Percentiles rank a stretch among this genome's conserved stretches.
Evolutionary conservation across 176 grass and related monocot species (phyloP).

Genomic region (Eleusine coracana): DNA sequence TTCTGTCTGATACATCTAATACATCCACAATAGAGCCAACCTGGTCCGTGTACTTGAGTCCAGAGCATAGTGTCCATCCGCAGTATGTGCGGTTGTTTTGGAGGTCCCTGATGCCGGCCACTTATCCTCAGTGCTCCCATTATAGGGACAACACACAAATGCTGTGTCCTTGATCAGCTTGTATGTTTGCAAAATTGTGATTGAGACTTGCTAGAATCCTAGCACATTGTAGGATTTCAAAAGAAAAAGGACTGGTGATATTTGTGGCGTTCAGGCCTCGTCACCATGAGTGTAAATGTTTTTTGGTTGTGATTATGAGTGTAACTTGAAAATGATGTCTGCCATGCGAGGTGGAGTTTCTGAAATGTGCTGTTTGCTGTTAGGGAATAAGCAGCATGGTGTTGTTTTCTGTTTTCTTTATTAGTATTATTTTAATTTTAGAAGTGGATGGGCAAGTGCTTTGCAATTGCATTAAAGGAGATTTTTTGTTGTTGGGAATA

Average conservation of each 20-base stretch:
- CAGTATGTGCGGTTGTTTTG: slow-evolving; percentile 34
- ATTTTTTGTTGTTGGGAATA: slow-evolving; percentile 16
- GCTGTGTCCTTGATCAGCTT: slow-evolving; percentile 26
- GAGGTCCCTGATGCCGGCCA: slow-evolving; percentile 45
- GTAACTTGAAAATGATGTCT: slow-evolving; percentile 34
- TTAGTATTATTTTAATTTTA: too few species aligned
- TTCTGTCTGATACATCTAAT: slow-evolving; percentile 30
- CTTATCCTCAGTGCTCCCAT: slow-evolving; percentile 30
- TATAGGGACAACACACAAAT: slow-evolving; percentile 32
- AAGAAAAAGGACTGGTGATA: slow-evolving; percentile 27
- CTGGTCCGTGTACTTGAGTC: slow-evolving; percentile 27
- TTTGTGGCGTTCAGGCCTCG: slow-evolving; percentile 24
- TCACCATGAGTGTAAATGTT: slow-evolving; percentile 28
- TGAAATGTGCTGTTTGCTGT: neutral
- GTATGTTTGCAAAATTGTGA: slow-evolving; percentile 44
- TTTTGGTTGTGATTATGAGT: slow-evolving; percentile 37
- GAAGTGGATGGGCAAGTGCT: too few species aligned
- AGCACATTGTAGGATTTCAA: slow-evolving; percentile 46
- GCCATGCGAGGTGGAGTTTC: slow-evolving; percentile 22
- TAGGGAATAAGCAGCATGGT: slow-evolving; percentile 16
- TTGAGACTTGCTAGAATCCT: slow-evolving; percentile 35
- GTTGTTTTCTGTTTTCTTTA: neutral
- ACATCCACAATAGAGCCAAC: slow-evolving; percentile 26
- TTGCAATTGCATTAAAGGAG: too few species aligned
- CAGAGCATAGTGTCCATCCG: slow-evolving; percentile 18